Evolutionary conservation across 1,284 basidiomycete genomes (phyloP).

Genomic region (Ceratobasidium sp.): DNA sequence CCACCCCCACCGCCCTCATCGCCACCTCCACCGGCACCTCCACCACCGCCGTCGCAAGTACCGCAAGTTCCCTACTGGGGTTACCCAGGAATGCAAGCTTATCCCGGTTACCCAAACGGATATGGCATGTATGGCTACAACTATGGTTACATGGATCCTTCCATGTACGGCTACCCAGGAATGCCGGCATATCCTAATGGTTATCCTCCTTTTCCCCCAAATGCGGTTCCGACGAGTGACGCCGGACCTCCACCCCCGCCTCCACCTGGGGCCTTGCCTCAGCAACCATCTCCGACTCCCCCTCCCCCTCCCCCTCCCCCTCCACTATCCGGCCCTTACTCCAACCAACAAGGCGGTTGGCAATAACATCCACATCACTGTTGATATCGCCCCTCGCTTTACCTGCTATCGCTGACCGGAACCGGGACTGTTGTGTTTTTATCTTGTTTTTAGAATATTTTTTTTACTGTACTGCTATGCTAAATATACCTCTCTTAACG

Average conservation of each 20-base stretch:
- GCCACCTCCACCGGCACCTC: conserved; percentile 22
- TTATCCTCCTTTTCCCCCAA: conserved; percentile 17
- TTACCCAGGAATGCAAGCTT: conserved; percentile 18
- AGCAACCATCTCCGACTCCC: not conserved
- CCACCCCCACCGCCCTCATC: conserved; percentile 25
- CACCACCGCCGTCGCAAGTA: conserved; percentile 14
- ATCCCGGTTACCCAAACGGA: conserved; percentile 15
- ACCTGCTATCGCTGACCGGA: not conserved
- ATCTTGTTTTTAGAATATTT: not conserved
- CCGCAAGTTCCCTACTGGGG: conserved; percentile 28
- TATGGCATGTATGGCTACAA: conserved; percentile 12
- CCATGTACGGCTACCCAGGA: conserved; percentile 23
- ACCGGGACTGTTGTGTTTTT: not conserved
- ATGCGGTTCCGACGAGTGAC: conserved; percentile 10
- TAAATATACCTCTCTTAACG: not conserved
- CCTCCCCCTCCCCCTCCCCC: conserved; percentile 15
- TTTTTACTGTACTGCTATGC: not conserved
- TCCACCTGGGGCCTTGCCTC: not conserved
- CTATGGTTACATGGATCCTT: conserved; percentile 29
- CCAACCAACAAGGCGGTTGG: conserved; percentile 22
- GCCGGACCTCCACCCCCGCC: conserved; percentile 4
- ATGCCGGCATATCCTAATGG: conserved; percentile 17
- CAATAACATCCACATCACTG: not conserved
- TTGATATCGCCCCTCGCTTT: not conserved
- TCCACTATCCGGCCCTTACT: conserved; percentile 20